phyloP scores from a whole-genome alignment of 2,329 filamentous ascomycete genomes.

The Tolypocladium amazonense region DNA sequence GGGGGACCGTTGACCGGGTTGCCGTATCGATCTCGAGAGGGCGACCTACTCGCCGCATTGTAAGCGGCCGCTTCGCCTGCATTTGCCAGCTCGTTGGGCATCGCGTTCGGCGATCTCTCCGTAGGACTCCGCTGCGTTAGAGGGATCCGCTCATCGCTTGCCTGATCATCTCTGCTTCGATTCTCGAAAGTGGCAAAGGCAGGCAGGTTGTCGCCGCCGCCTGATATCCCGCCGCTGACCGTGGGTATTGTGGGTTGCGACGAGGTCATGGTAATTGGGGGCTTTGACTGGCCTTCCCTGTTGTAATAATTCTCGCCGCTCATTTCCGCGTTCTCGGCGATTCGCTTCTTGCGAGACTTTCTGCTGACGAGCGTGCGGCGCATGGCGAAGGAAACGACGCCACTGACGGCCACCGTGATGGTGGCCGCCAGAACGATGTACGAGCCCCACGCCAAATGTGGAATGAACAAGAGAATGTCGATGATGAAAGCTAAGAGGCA shows the following conservation, averaged over 20 bases:
- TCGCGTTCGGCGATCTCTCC: slow-evolving; percentile 40
- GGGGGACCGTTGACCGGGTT: slow-evolving; percentile 37
- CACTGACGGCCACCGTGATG: slow-evolving; percentile 70
- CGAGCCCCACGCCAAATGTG: slow-evolving; percentile 86
- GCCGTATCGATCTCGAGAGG: slow-evolving; percentile 53
- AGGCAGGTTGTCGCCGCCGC: slow-evolving; percentile 36
- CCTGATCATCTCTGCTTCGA: slow-evolving; percentile 49
- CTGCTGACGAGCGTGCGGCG: slow-evolving; percentile 81
- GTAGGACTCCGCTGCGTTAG: slow-evolving; percentile 56
- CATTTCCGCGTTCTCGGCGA: slow-evolving; percentile 94
- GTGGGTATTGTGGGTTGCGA: slow-evolving; percentile 47
- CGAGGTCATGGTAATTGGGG: slow-evolving; percentile 27
- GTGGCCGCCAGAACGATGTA: slow-evolving; percentile 88
- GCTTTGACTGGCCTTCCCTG: slow-evolving; percentile 47
- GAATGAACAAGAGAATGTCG: slow-evolving; percentile 89
- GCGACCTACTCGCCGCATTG: slow-evolving; percentile 25
- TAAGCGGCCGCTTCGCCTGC: slow-evolving; percentile 22
- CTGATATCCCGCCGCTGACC: slow-evolving; percentile 42
- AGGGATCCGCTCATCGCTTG: slow-evolving; percentile 60
- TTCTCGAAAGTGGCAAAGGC: slow-evolving; percentile 58
- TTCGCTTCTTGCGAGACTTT: slow-evolving; percentile 85
- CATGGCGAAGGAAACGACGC: slow-evolving; percentile 88
- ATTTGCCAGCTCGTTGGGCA: slow-evolving; percentile 26
- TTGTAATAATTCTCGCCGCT: slow-evolving; percentile 88
- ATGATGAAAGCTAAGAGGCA: slow-evolving; percentile 82